Base-by-base conservation (phyloP, 768 basidiomycete species). In the Dendrothele bispora region DNA sequence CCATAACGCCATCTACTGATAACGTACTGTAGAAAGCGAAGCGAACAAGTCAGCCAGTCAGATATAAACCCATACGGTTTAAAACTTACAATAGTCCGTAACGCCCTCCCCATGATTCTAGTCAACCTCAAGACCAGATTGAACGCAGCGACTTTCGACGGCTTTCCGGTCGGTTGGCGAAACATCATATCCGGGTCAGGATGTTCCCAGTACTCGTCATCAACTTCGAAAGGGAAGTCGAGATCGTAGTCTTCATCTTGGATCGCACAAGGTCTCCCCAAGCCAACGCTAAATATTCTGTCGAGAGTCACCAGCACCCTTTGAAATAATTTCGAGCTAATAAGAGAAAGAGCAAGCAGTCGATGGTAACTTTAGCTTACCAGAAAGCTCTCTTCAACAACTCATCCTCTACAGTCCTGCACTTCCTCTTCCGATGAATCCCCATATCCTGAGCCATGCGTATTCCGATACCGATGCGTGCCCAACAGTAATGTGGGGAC, bases 401-500 rank as follows among this genome's bases (percentile, higher is more conserved):
- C 32, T 55, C 51, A 32, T 29, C 48, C 36, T 55, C 55, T 3
- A 46, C 32, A 5, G 54, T 50, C 6, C 24, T 17, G 21, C 21
- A 7, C 15, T 49, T 55, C 56, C 67, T 64, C 21, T 51, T 60
- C 11, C 75, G 62, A 48, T 82, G 80, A 2, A 77, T 76, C 11
- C 80, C 67, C 5, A 80, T 71, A 45, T 82, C 80, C 54, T 80
- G 72, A 1, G 75, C 74, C 0, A 73, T 57, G 7, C 79, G 73
- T 25, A 82, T 65, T 32, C 75, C 74, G 26, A 74, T 73, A 4
- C 87, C 86, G 25, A 83, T 74, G 40, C 85, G 62, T 3, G 79
- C 79, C 89, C 89, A 91, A 47, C 75, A 79, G 7, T 78, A 74
- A 45, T 85, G 83, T 2, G 82, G 83, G 0, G 78, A 75, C 0